Evolutionary conservation across 2,329 filamentous ascomycete species (phyloP).

Genomic region (Microdochium paspali): DNA sequence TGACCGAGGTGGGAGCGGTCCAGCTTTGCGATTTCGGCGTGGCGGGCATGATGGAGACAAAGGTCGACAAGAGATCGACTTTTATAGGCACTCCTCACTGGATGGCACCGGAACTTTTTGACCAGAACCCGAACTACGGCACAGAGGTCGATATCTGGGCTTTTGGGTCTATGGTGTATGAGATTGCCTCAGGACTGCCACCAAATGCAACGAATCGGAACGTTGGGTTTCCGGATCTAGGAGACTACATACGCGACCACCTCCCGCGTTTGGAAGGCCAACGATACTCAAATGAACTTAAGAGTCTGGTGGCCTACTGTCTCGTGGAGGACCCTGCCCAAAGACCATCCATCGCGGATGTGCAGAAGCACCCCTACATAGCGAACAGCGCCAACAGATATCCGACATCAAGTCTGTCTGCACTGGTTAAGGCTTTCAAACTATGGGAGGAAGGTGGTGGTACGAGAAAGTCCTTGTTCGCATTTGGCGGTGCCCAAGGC

Average conservation of each 20-base stretch:
- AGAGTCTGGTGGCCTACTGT: slow-evolving; percentile 64
- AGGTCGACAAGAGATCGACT: slow-evolving; percentile 68
- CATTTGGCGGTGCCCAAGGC: slow-evolving; percentile 47
- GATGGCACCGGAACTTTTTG: slow-evolving; percentile 77
- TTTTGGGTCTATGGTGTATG: slow-evolving; percentile 71
- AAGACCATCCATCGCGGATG: slow-evolving; percentile 59
- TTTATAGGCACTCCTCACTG: slow-evolving; percentile 78
- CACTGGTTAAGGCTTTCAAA: slow-evolving; percentile 63
- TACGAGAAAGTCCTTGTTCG: slow-evolving; percentile 56
- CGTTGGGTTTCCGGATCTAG: slow-evolving; percentile 40
- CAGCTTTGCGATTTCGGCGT: slow-evolving; percentile 83
- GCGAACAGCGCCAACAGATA: slow-evolving; percentile 51
- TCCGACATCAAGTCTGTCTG: slow-evolving; percentile 52
- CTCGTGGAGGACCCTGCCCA: slow-evolving; percentile 58
- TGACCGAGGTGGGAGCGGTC: slow-evolving; percentile 67
- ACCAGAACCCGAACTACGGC: slow-evolving; percentile 54
- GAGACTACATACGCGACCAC: slow-evolving; percentile 48
- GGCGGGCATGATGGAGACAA: slow-evolving; percentile 66
- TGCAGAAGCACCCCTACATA: slow-evolving; percentile 63
- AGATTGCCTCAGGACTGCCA: slow-evolving; percentile 70
- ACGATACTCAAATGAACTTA: slow-evolving; percentile 59
- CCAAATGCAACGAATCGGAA: slow-evolving; percentile 52
- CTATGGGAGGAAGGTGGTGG: slow-evolving; percentile 69
- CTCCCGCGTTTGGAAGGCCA: slow-evolving; percentile 63
- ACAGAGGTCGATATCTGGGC: slow-evolving; percentile 78